Base-by-base conservation (phyloP, 2,329 filamentous ascomycete genomes). In the Diaporthe humulicola region DNA sequence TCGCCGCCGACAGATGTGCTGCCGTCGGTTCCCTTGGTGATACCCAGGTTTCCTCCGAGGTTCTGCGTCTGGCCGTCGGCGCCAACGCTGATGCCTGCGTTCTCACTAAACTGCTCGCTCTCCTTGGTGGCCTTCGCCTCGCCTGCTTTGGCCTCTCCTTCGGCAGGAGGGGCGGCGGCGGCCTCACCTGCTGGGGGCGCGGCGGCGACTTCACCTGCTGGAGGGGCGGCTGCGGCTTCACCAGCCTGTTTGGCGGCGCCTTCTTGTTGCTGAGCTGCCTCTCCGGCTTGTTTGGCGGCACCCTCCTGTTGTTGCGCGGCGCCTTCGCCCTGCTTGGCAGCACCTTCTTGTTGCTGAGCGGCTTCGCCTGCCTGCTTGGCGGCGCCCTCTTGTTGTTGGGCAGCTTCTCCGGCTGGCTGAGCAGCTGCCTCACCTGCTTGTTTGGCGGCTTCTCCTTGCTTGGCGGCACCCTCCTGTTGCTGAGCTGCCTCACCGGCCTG, bases 41-140 rank as follows among this genome's bases (percentile, higher is more conserved):
- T 76, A 12, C 74, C 74, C 28, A 74, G 54, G 48, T 76, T 66
- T 28, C 74, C 74, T 60, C 74, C 74, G 9, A 76, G 33, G 60
- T 76, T 76, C 60, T 74, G 60, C 4, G 69, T 48, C 30, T 71
- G 48, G 15, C 74, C 74, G 45, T 74, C 70, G 19, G 73, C 69
- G 6, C 73, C 74, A 3, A 76, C 15, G 7, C 73, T 66, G 50
- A 76, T 76, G 19, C 74, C 74, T 9, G 74, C 72, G n/a, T 76
- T 54, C 54, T 76, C 74, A 42, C 71, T 74, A 54, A 76, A 76
- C 61, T 76, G 74, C 67, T 76, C 74, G n/a, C 67, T 70, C 28
- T 76, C 74, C 19, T 54, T 58, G 36, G 74, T 57, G 22, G 74
- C 74, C 22, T 73, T 69, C 14, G 71, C 52, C 56, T 75, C 28